Percentiles rank a stretch among this genome's conserved stretches.
Conservation (phyloP, 345 rosid genomes). For the Garcia nutans region DNA sequence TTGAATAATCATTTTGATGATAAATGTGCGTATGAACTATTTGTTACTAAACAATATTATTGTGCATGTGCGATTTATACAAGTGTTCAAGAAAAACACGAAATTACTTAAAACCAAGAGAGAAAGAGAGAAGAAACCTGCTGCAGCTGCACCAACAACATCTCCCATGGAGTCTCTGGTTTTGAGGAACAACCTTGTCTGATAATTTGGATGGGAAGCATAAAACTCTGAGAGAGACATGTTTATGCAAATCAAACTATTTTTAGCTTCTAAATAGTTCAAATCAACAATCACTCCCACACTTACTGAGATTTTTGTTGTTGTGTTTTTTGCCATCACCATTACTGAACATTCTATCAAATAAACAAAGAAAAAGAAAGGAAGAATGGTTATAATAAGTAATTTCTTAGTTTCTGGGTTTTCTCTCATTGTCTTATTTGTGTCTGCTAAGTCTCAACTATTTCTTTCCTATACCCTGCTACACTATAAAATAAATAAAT, state of each 20-base stretch:
- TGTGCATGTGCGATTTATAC: too few species aligned
- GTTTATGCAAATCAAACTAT: constrained; percentile 43
- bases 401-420: too few species aligned
- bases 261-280: constrained; percentile 16
- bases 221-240: constrained; percentile 59
- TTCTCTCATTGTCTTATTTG: too few species aligned
- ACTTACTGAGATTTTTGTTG: constrained; percentile 24
- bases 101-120: too few species aligned
- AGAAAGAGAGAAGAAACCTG: constrained; percentile 34
- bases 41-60: too few species aligned
- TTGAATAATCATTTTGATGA: too few species aligned
- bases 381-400: too few species aligned
- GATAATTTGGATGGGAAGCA: constrained; percentile 28
- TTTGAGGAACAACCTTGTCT: constrained; percentile 45
- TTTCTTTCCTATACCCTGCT: too few species aligned
- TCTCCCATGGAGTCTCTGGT: constrained; percentile 42
- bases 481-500: too few species aligned
- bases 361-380: not conserved
- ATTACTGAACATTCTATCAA: not conserved
- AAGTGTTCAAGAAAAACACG: too few species aligned
- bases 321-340: constrained; percentile 19
- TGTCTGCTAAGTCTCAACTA: too few species aligned
- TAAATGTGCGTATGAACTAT: too few species aligned
- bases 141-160: constrained; percentile 53
- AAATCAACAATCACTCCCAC: constrained; percentile 55